Base-by-base conservation (phyloP, 805 yeast genomes). In the Yamadazyma olivae region DNA sequence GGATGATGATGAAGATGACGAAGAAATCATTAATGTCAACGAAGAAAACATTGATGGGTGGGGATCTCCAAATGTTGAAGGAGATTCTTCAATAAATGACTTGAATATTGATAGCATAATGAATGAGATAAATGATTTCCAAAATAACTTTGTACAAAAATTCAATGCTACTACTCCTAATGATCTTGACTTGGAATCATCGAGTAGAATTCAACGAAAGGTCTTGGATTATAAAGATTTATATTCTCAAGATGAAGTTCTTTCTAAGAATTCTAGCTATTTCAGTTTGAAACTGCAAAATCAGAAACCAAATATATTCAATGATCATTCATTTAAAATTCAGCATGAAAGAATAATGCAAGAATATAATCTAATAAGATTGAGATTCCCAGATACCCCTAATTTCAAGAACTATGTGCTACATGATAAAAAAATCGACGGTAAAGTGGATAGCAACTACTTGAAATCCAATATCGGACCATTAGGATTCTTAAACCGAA, bases 291-390 rank as follows among this genome's bases (percentile, higher is more conserved):
- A 32, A 10, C 45, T 17, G 30, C 30, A 17, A 26, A 29, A 26
- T 2, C 32, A 13, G 13, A 17, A 17, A 17, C 26, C 33, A 5
- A 10, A 29, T n/a, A n/a, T 22, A 2, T 26, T 19, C 17, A 40
- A 19, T 31, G 38, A 39, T 10, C 54, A 57, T 38, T 44, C 49
- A 17, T 49, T 53, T 30, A 58, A 52, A 32, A 64, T 63, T 17
- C 70, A 64, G 37, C 56, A 66, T 43, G 71, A 67, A 40, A 56
- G 59, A 2, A 46, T 67, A 4, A 39, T 49, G 27, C 51, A 60
- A 2, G 67, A 67, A 33, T 67, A 65, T 49, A 64, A 58, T 5
- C 56, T 58, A 10, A 61, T 67, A 9, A 42, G 71, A 23, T 48
- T 63, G 13, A 45, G 71, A 21, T 67, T 39, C 23, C 18, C 45